Evolutionary conservation across 345 rosid genomes (phyloP), one percentile per base, ranked within the genome.

Genomic region (Murraya paniculata): DNA sequence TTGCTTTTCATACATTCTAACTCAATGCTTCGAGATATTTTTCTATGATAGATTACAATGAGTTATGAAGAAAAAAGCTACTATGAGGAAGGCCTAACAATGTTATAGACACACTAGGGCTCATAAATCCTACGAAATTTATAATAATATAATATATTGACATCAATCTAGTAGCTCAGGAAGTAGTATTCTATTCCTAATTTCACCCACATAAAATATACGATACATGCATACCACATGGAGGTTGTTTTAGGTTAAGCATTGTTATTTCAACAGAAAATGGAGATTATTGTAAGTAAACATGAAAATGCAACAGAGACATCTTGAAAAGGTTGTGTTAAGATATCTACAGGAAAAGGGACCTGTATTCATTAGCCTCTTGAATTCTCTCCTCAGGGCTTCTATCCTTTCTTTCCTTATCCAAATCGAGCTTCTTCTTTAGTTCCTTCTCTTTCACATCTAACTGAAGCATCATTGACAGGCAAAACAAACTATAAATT

Each of bases 391-490:
- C 98, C 56, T 92, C 94, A 14, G 72, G 19, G 79, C 84, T 85
- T 82, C 95, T 88, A 78, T 93, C 96, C 67, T 83, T 92, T 77
- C 97, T 89, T 39, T 92, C 94, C 79, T 87, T 76, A 71, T 95
- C 99, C 18, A 95, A 87, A 86, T 95, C 90, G 50, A 93, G 94
- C 85, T 88, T 91, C 81, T 87, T 79, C 77, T 89, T 88, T 41
- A 92, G 80, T 77, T 92, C 92, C 82, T 87, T 92, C 84, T 90
- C 97, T 80, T 92, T 91, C 69, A 55, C 89, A 85, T 92, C 92
- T 35, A 95, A 81, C 97, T 92, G 82, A 39, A 71, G 10, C 21
- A 60, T 7, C 22, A 68, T 79, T 50, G 41, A 18, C 76, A 76
- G 39, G 19, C 28, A 39, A 70, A 71, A 24, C 7, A 9, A 77